phyloP scores from a whole-genome alignment of 176 grass and related monocot genomes.

The Paspalum vaginatum region DNA sequence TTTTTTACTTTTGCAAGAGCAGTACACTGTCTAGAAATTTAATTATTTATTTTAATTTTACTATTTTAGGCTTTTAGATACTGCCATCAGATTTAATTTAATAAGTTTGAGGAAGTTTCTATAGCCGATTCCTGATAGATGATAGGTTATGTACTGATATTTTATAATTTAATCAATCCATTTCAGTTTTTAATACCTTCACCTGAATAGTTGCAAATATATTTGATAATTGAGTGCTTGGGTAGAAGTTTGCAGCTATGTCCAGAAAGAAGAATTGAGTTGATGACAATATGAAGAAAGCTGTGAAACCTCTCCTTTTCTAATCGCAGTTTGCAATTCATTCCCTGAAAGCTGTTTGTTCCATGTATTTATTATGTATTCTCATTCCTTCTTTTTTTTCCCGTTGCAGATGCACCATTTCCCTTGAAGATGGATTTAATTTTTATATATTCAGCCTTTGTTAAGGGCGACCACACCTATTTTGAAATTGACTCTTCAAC shows the following conservation, averaged over 20 bases:
- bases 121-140: background rate
- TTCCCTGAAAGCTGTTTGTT: background rate
- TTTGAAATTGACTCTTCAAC: constrained; percentile 62
- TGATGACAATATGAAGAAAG: constrained; percentile 30
- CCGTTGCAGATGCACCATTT: constrained; percentile 62
- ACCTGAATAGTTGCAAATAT: background rate
- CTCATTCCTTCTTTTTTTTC: constrained; percentile 22
- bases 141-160: constrained; percentile 1
- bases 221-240: background rate
- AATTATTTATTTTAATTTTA: background rate
- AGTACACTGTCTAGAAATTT: background rate
- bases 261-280: background rate
- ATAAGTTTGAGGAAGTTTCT: constrained; percentile 18
- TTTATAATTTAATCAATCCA: constrained; percentile 8
- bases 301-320: constrained; percentile 8
- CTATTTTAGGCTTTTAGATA: background rate
- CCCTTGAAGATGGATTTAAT: constrained; percentile 74
- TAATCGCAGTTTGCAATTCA: background rate
- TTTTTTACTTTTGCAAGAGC: constrained; percentile 30
- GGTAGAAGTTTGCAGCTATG: background rate
- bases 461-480: constrained; percentile 88
- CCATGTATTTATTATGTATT: constrained; percentile 4
- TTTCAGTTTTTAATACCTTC: constrained; percentile 6
- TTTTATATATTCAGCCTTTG: constrained; percentile 91
- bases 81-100: background rate